These are phyloP conservation scores for Zymoseptoria passerinii DNA, from an alignment of 2,329 filamentous ascomycete species.

Conservation along the genomic window DNA sequence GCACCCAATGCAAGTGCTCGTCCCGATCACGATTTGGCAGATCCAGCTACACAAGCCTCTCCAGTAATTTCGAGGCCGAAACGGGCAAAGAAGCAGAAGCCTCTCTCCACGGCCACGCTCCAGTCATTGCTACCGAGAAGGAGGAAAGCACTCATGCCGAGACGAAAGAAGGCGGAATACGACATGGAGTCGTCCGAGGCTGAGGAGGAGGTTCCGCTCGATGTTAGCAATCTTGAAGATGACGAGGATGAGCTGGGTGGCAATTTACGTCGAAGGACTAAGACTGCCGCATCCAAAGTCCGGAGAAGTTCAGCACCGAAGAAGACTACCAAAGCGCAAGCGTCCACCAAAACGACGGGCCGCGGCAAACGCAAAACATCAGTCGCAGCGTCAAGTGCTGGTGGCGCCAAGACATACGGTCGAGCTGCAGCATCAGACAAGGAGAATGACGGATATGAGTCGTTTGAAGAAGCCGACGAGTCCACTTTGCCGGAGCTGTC, in stretches of 20 bases:
- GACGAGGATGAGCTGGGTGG: slow-evolving; percentile 37
- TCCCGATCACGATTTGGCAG: slow-evolving; percentile 7
- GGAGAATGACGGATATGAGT: slow-evolving; percentile 32
- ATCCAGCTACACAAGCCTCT: slow-evolving; percentile 21
- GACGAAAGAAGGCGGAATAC: slow-evolving; percentile 29
- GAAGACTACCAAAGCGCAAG: slow-evolving; percentile 9
- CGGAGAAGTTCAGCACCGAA: slow-evolving; percentile 9
- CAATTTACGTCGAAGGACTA: slow-evolving; percentile 12
- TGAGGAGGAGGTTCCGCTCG: slow-evolving; percentile 19
- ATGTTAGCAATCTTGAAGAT: slow-evolving; percentile 23
- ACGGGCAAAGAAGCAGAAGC: slow-evolving; percentile 22
- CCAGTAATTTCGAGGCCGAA: slow-evolving; percentile 16
- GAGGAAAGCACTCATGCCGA: slow-evolving; percentile 19
- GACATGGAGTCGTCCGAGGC: slow-evolving; percentile 33
- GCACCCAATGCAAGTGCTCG: slow-evolving; percentile 7
- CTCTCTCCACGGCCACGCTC: slow-evolving; percentile 36
- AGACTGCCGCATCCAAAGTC: slow-evolving; percentile 10
- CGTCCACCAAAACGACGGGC: slow-evolving; percentile 4
- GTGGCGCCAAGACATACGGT: slow-evolving; percentile 20
- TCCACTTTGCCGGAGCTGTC: slow-evolving; percentile 14
- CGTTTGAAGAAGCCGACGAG: slow-evolving; percentile 22
- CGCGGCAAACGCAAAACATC: slow-evolving; percentile 8
- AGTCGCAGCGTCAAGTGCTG: slow-evolving; percentile 7
- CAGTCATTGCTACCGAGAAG: slow-evolving; percentile 39
- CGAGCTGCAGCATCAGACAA: slow-evolving; percentile 33